phyloP scores from a whole-genome alignment of 1,284 basidiomycete species.

The Ustilago cynodontis region DNA sequence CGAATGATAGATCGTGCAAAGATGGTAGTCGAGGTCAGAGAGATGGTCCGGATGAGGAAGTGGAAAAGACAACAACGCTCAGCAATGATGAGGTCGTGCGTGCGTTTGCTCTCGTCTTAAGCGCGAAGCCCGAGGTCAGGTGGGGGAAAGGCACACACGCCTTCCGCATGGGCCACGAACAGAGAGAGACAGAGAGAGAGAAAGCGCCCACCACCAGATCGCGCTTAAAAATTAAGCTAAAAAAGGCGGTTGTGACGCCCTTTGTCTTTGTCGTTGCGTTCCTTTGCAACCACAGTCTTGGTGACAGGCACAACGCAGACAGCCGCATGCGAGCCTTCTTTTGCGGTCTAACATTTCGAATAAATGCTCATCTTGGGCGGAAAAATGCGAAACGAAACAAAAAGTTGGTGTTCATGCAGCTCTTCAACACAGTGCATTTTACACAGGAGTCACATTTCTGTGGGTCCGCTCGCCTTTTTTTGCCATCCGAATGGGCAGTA shows the following conservation, averaged over 20 bases:
- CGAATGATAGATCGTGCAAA: neutral
- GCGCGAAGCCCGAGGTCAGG: neutral
- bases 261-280: neutral
- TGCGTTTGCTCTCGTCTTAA: neutral
- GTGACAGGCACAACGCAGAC: neutral
- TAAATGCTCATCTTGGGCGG: neutral
- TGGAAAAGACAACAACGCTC: neutral
- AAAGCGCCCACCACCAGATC: neutral
- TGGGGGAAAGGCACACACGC: neutral
- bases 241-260: neutral
- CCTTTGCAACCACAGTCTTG: neutral
- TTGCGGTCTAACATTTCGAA: neutral
- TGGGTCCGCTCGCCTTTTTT: neutral
- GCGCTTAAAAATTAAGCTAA: neutral
- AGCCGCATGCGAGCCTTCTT: too few relatives aligned
- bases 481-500: constrained; percentile 4
- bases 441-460: neutral
- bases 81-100: neutral
- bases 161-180: constrained; percentile 4
- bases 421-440: neutral
- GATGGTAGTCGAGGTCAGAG: too few relatives aligned
- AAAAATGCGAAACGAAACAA: neutral
- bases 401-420: neutral
- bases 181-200: neutral
- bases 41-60: too few relatives aligned